A percentile compares a stretch with the other conserved stretches of the same genome.
Conservation (phyloP, 208 protist genomes). For the Herpetomonas tarakana region DNA sequence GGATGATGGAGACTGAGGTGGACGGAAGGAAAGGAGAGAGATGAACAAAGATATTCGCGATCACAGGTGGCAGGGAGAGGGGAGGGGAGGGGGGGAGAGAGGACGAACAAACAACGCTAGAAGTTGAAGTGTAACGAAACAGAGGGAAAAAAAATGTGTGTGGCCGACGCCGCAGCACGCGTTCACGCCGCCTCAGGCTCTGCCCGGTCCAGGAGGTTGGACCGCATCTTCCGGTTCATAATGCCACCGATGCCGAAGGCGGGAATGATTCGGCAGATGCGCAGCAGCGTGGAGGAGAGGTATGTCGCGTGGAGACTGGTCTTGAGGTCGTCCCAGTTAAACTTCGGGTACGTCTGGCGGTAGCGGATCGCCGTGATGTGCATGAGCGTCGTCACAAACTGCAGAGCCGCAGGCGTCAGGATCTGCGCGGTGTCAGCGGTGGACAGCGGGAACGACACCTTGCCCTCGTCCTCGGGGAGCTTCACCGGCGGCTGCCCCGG, state of each 20-base stretch:
- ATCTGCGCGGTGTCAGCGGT: conserved; percentile 70
- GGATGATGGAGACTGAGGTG: too few species aligned
- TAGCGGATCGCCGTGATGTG: conserved; percentile 88
- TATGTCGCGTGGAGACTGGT: conserved; percentile 70
- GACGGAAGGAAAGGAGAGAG: too few species aligned
- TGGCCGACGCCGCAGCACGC: too few species aligned
- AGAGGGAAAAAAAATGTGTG: too few species aligned
- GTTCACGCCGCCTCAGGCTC: conserved; percentile 28
- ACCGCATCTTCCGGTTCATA: conserved; percentile 77
- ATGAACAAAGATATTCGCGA: too few species aligned
- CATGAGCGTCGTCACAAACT: conserved; percentile 79
- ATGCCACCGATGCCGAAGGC: conserved; percentile 86
- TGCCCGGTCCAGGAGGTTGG: conserved; percentile 58
- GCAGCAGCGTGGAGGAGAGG: conserved; percentile 63
- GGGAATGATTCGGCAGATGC: conserved; percentile 80
- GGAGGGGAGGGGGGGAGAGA: too few species aligned
- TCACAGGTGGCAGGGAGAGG: too few species aligned
- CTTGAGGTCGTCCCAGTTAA: conserved; percentile 47
- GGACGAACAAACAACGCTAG: too few species aligned
- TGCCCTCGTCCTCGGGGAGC: conserved; percentile 53
- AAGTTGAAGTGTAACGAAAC: too few species aligned
- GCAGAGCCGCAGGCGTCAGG: conserved; percentile 64
- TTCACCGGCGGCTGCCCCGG: conserved; percentile 23
- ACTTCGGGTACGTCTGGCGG: conserved; percentile 83
- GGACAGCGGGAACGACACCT: conserved; percentile 50